Conservation (phyloP, 495 filamentous ascomycete genomes). For the Penicillium ochrochloron region DNA sequence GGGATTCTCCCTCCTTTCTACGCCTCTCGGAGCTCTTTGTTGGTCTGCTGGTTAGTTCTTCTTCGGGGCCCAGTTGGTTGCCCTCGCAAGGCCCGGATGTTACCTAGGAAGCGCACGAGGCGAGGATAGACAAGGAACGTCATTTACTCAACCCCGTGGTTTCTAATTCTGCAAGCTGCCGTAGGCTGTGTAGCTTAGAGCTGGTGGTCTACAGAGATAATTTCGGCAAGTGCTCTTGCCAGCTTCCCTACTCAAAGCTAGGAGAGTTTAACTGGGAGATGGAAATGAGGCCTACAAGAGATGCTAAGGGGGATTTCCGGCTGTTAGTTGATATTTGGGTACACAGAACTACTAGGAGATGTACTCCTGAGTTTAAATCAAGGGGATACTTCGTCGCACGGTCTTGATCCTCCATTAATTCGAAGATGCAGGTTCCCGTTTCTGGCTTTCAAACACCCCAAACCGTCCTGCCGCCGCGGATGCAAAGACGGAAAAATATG, state of each 20-base stretch:
- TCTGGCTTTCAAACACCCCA: conserved; percentile 8
- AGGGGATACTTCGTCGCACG: not conserved
- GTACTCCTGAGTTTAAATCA: not conserved
- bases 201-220: not conserved
- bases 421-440: conserved; percentile 16
- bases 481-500: conserved; percentile 6
- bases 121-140: conserved; percentile 5
- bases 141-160: conserved; percentile 3
- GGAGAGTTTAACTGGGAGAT: not conserved
- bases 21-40: conserved; percentile 13
- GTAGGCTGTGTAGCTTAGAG: not conserved
- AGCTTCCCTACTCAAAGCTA: not conserved
- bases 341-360: not conserved
- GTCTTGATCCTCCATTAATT: not conserved
- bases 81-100: conserved; percentile 13
- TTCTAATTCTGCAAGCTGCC: conserved; percentile 16
- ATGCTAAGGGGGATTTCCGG: not conserved
- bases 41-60: not conserved
- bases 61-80: not conserved
- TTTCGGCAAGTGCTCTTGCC: not conserved
- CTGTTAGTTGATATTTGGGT: not conserved
- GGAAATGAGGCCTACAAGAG: not conserved
- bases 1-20: not conserved
- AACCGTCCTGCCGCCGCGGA: not conserved
- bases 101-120: conserved; percentile 15